These are phyloP conservation scores for Uromyces viciae-fabae DNA, from an alignment of 1,284 basidiomycete genomes.

Conservation along the genomic window DNA sequence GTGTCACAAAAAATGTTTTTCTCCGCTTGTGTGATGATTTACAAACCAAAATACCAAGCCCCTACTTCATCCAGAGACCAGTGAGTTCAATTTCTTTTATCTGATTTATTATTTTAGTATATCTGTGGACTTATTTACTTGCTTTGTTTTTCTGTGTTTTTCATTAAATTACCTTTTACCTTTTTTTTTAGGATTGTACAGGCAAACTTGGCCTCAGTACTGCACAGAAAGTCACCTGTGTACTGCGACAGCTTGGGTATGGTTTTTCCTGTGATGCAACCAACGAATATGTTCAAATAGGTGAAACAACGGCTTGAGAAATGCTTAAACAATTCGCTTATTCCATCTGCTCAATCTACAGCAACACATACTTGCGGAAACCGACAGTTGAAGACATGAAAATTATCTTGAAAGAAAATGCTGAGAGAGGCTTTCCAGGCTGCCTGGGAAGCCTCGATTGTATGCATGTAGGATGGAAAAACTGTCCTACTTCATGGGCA, in stretches of 20 bases:
- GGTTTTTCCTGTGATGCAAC: not conserved
- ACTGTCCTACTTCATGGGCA: not conserved
- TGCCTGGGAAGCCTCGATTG: not conserved
- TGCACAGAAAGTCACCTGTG: no score
- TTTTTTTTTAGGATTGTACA: no score
- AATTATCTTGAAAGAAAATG: not conserved
- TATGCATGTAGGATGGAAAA: not conserved
- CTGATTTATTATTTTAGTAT: not conserved
- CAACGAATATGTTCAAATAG: constrained; percentile 2
- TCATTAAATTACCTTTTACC: no score
- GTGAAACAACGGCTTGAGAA: constrained; percentile 1
- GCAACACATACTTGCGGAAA: not conserved
- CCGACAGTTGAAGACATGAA: not conserved
- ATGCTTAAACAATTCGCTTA: not conserved
- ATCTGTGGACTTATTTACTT: no score
- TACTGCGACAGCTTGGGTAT: constrained; percentile 13
- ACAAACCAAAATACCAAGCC: not conserved
- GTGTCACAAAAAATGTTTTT: not conserved
- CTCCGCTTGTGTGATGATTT: not conserved
- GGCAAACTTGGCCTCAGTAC: no score
- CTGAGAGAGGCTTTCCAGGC: not conserved
- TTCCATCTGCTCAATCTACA: not conserved
- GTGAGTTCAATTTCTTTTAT: not conserved
- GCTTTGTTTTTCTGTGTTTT: no score
- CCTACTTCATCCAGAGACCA: not conserved